Conservation (phyloP, 2,329 filamentous ascomycete species). For the Hortaea werneckii region DNA sequence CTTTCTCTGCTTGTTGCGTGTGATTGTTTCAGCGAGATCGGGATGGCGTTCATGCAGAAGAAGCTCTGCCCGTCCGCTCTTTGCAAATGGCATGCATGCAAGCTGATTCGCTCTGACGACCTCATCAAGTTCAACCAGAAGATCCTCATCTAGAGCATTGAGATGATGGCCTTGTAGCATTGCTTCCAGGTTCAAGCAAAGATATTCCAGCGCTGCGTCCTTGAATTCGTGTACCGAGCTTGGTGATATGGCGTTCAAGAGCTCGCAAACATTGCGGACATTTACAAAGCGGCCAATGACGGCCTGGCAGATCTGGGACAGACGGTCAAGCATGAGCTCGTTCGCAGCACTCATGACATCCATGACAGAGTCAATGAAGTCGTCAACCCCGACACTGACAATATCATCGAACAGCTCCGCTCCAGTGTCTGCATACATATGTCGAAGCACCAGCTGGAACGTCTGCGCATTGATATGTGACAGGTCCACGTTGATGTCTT, state of each 20-base stretch:
- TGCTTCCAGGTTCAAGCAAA: slow-evolving; percentile 81
- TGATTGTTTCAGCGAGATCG: slow-evolving; percentile 52
- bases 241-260: slow-evolving; percentile 77
- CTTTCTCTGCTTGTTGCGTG: slow-evolving; percentile 57
- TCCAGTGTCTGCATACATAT: slow-evolving; percentile 76
- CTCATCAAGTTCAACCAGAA: slow-evolving; percentile 70
- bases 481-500: slow-evolving; percentile 63
- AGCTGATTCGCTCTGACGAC: slow-evolving; percentile 76
- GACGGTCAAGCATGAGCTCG: slow-evolving; percentile 85
- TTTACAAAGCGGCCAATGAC: slow-evolving; percentile 75
- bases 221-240: slow-evolving; percentile 81
- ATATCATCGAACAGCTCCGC: slow-evolving; percentile 72
- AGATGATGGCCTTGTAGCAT: slow-evolving; percentile 83
- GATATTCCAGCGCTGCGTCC: slow-evolving; percentile 76
- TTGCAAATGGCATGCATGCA: slow-evolving; percentile 63
- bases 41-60: slow-evolving; percentile 56
- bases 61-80: slow-evolving; percentile 61
- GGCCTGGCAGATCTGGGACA: slow-evolving; percentile 82
- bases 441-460: slow-evolving; percentile 68
- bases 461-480: slow-evolving; percentile 64
- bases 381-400: slow-evolving; percentile 60
- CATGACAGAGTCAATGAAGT: slow-evolving; percentile 79
- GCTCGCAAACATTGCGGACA: slow-evolving; percentile 70
- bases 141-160: slow-evolving; percentile 72
- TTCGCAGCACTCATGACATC: slow-evolving; percentile 86